These are phyloP conservation scores for Wallacemonas sp. DNA, from an alignment of 208 protist species.

Conservation along the genomic window DNA sequence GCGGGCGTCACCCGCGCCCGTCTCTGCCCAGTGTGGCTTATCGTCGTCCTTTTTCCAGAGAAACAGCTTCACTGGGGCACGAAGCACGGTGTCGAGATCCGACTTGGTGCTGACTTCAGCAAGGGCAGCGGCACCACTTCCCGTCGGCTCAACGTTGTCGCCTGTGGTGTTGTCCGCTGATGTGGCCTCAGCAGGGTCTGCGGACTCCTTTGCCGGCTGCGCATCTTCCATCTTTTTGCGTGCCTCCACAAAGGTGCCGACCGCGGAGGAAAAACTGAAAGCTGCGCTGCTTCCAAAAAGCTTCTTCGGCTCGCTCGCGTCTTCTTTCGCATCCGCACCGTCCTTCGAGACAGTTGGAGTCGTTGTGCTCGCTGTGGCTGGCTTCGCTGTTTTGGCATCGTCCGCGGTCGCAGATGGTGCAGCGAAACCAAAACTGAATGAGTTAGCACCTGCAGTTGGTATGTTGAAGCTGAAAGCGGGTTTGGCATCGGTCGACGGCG, in stretches of 20 bases:
- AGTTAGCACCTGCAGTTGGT: background rate
- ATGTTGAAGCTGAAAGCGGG: too few species aligned
- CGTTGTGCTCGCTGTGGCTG: background rate
- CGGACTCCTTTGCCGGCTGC: background rate
- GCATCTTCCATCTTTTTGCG: slow-evolving; percentile 54
- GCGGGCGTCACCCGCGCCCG: slow-evolving; percentile 68
- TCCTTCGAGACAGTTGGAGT: background rate
- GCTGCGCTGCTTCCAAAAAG: slow-evolving; percentile 32
- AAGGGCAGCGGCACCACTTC: slow-evolving; percentile 16
- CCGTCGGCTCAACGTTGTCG: slow-evolving; percentile 32
- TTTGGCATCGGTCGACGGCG: background rate
- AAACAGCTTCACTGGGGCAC: slow-evolving; percentile 59
- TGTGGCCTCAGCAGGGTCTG: slow-evolving; percentile 15
- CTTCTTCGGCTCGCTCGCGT: background rate
- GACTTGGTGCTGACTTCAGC: slow-evolving; percentile 19
- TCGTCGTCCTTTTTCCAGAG: slow-evolving; percentile 57
- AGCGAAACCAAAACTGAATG: slow-evolving; percentile 22
- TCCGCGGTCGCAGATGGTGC: background rate
- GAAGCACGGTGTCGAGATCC: slow-evolving; percentile 52
- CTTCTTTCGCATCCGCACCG: background rate
- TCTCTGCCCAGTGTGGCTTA: slow-evolving; percentile 56
- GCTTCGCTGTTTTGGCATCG: background rate
- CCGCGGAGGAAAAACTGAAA: slow-evolving; percentile 68
- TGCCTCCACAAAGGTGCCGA: slow-evolving; percentile 72
- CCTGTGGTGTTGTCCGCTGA: slow-evolving; percentile 16